Evolutionary conservation across 2,329 filamentous ascomycete genomes (phyloP).

Genomic region (Penicillium sp.): DNA sequence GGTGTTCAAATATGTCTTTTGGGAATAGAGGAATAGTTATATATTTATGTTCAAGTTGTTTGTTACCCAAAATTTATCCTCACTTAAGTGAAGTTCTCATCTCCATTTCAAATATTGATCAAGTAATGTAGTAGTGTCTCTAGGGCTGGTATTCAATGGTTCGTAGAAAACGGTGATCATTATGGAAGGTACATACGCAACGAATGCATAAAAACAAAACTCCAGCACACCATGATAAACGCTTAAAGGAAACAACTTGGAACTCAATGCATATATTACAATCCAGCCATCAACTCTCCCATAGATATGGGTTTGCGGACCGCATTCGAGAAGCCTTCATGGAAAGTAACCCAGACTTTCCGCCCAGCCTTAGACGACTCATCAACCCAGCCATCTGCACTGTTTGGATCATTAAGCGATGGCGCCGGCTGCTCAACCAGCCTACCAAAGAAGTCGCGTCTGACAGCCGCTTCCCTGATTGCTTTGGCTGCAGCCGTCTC

Average conservation of each 20-base stretch:
- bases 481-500: conserved; percentile 27
- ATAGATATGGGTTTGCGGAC: conserved; percentile 83
- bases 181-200: background rate
- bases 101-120: background rate
- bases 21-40: background rate
- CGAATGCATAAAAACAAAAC: background rate
- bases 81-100: background rate
- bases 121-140: background rate
- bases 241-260: conserved; percentile 1
- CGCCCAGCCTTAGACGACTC: conserved; percentile 46
- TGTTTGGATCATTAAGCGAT: conserved; percentile 37
- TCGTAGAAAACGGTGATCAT: background rate
- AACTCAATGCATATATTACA: conserved; percentile 24
- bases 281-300: conserved; percentile 65
- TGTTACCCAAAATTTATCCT: background rate
- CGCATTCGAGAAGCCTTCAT: conserved; percentile 89
- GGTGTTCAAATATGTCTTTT: background rate
- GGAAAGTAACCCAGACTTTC: conserved; percentile 81
- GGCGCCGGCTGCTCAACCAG: conserved; percentile 54
- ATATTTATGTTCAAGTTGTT: background rate
- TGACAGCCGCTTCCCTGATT: conserved; percentile 47
- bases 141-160: background rate
- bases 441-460: conserved; percentile 83
- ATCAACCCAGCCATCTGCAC: conserved; percentile 26
- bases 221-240: background rate